Evolutionary conservation across 495 filamentous ascomycete species (phyloP).

Genomic region (Talaromyces nanjingensis): DNA sequence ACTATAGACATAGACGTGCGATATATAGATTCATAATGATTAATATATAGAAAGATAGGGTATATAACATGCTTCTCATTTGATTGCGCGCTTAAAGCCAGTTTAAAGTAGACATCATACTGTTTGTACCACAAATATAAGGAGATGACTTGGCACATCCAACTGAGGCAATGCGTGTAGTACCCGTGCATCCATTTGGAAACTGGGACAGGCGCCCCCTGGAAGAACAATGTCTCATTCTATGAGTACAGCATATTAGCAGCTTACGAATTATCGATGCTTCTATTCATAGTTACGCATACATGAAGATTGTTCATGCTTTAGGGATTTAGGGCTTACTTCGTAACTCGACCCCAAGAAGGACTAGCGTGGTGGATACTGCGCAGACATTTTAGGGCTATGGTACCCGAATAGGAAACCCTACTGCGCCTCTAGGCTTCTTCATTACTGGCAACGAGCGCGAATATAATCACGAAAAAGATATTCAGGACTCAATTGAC

Average conservation of each 20-base stretch:
- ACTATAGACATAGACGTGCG: neutral
- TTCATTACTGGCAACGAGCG: neutral
- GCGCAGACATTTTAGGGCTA: neutral
- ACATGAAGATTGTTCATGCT: too few species aligned
- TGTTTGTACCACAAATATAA: too few species aligned
- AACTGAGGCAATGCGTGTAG: neutral
- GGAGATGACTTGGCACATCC: too few species aligned
- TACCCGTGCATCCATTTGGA: neutral
- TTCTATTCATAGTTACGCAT: too few species aligned
- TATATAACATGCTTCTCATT: neutral
- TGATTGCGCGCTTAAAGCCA: neutral
- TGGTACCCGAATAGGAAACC: neutral
- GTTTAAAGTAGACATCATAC: too few species aligned
- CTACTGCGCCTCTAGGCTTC: constrained; percentile 1
- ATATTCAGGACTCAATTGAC: neutral
- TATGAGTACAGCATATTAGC: neutral
- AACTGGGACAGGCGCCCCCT: too few species aligned
- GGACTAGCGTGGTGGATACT: constrained; percentile 4
- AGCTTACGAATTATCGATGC: neutral
- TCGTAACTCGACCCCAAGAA: neutral
- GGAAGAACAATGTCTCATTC: neutral
- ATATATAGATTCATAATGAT: neutral
- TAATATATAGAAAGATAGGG: neutral
- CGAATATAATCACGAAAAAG: neutral
- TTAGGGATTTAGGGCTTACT: neutral